phyloP scores from a whole-genome alignment of 495 filamentous ascomycete species.

The Aspergillus egyptiacus region DNA sequence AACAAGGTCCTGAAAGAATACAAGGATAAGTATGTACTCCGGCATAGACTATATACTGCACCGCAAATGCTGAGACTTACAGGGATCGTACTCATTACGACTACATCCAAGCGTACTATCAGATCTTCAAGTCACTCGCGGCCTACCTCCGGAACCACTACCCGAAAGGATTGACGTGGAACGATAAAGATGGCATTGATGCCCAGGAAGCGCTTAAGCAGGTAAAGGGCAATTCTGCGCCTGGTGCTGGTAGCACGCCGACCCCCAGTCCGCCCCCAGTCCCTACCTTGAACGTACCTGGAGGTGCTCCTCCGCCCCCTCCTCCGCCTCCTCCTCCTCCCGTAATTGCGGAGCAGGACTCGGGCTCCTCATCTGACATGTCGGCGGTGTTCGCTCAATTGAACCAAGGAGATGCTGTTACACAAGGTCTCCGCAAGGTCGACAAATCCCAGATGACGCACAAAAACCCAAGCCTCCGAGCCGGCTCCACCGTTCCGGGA shows the following conservation, averaged over 20 bases:
- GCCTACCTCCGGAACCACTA: conserved; percentile 80
- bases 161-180: conserved; percentile 78
- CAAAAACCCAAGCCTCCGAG: conserved; percentile 90
- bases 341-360: conserved; percentile 22
- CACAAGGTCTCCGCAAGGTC: conserved; percentile 82
- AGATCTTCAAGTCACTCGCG: conserved; percentile 71
- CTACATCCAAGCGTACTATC: conserved; percentile 84
- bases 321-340: conserved; percentile 38
- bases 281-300: conserved; percentile 47
- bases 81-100: conserved; percentile 75
- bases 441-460: conserved; percentile 94
- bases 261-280: conserved; percentile 54
- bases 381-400: conserved; percentile 83
- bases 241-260: conserved; percentile 31
- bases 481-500: conserved; percentile 57
- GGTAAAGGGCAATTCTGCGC: conserved; percentile 49
- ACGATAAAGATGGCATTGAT: conserved; percentile 66
- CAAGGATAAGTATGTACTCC: conserved; percentile 73
- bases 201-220: conserved; percentile 63
- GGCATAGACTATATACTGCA: background rate
- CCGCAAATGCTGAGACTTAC: conserved; percentile 11
- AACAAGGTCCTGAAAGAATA: conserved; percentile 84
- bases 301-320: conserved; percentile 70
- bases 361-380: conserved; percentile 47
- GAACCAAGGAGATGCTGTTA: conserved; percentile 82